Conservation (phyloP, 1,284 basidiomycete genomes). For the Earliella scabrosa region DNA sequence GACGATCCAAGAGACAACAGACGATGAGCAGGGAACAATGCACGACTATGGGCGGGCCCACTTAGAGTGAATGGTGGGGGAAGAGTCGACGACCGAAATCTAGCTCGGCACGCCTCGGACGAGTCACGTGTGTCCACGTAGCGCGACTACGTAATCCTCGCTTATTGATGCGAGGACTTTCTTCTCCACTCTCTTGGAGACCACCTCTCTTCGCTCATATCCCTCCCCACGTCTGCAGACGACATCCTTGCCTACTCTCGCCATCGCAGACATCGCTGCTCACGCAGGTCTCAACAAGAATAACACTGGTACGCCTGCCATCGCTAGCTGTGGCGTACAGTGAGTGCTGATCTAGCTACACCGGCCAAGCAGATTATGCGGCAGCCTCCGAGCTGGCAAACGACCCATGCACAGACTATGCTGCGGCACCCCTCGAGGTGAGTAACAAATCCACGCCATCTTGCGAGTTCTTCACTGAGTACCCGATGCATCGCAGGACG, state of each 20-base stretch:
- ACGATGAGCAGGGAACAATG: no score
- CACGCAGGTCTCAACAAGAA: slow-evolving; percentile 74
- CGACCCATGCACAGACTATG: slow-evolving; percentile 83
- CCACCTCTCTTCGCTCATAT: slow-evolving; percentile 27
- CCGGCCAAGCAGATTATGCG: slow-evolving; percentile 97
- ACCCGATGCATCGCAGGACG: slow-evolving; percentile 53
- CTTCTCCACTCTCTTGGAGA: slow-evolving; percentile 6
- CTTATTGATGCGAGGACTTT: slow-evolving; percentile 1
- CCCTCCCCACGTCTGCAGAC: slow-evolving; percentile 18
- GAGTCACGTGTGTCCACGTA: slow-evolving; percentile 31
- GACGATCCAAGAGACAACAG: background rate
- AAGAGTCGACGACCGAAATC: slow-evolving; percentile 8
- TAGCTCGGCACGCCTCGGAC: background rate
- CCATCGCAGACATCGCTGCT: slow-evolving; percentile 35
- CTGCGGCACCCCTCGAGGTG: slow-evolving; percentile 89
- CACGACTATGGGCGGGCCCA: no score
- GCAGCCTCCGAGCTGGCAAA: slow-evolving; percentile 89
- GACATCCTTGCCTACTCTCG: slow-evolving; percentile 9
- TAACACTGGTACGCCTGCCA: slow-evolving; percentile 65
- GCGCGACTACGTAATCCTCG: slow-evolving; percentile 12
- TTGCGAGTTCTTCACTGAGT: slow-evolving; percentile 9
- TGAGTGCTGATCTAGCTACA: slow-evolving; percentile 10
- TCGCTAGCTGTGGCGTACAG: background rate
- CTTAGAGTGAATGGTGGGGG: slow-evolving; percentile 9
- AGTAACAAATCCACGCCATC: slow-evolving; percentile 28